Evolutionary conservation across 345 rosid genomes (phyloP), one percentile per base, ranked within the genome.

Genomic region (Euphorbia tirucalli): DNA sequence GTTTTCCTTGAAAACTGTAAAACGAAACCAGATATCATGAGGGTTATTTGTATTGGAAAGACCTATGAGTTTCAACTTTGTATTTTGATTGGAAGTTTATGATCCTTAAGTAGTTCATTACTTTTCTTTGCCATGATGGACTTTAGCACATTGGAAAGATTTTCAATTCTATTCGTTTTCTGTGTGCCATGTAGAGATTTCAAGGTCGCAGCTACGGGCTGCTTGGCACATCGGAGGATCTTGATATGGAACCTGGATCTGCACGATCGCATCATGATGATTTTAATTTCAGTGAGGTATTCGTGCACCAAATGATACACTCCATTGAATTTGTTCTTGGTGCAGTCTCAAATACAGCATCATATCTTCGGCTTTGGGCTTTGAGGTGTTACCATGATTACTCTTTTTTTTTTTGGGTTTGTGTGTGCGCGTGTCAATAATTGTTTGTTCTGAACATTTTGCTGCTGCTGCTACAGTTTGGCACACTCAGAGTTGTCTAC

Each of bases 291-390:
- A 89, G 97, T 77, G 98, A 94, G 87, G 83, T 92, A 71, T 94
- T 94, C 86, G 98, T 94, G 86, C 98, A 94, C 87, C 98, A 94
- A 84, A 83, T 94, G 97, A 92, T 94, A 82, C 97, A 94, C 83
- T 94, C 97, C 67, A 92, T 94, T 75, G 98, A 94, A 83, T 92
- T 92, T 71, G 91, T 94, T 75, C 90, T 94, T 41, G 98, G 97
- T 64, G 88, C 98, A 75, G 97, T 94, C 75, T 94, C 98, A 64
- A 94, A 94, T 82, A 94, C 97, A 37, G 97, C 98, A 73, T 94
- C 98, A 28, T 94, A 92, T 84, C 97, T 94, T 83, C 97, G 98
- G 75, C 96, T 94, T 61, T 94, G 98, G 98, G 97, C 98, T 74
- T 88, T 92, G 79, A 94, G 98, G 98, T 89, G 83, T 49, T 28